Evolutionary conservation across 176 grass and related monocot species (phyloP).

Genomic region (Thinopyrum elongatum): DNA sequence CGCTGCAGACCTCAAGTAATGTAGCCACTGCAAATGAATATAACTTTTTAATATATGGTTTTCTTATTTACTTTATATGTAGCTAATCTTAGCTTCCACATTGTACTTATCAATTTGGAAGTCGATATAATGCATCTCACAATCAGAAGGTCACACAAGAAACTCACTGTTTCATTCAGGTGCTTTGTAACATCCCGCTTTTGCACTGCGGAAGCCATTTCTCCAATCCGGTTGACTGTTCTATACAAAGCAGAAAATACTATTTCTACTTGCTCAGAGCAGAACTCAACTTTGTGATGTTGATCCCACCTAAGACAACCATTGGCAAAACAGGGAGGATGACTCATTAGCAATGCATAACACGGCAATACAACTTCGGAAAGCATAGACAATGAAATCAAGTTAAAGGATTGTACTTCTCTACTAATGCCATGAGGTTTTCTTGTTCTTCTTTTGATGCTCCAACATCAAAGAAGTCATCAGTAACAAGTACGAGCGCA

Average conservation of each 20-base stretch:
- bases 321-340: neutral
- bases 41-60: too few species aligned
- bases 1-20: conserved; percentile 55
- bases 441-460: conserved; percentile 70
- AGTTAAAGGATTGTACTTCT: conserved; percentile 37
- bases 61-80: too few species aligned
- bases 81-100: too few species aligned
- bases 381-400: neutral
- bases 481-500: conserved; percentile 59
- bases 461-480: conserved; percentile 82
- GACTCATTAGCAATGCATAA: too few species aligned
- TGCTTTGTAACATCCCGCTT: conserved; percentile 44
- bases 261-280: conserved; percentile 62
- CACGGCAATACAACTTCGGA: too few species aligned
- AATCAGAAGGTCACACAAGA: neutral
- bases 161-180: conserved; percentile 59
- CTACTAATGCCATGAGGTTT: conserved; percentile 55
- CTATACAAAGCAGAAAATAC: conserved; percentile 54
- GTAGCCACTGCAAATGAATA: conserved; percentile 47
- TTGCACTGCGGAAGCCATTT: conserved; percentile 51
- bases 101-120: neutral
- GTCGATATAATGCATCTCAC: neutral
- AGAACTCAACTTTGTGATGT: conserved; percentile 39
- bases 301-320: conserved; percentile 18
- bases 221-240: conserved; percentile 55